phyloP scores from a whole-genome alignment of 148 eudicot genomes.

The Rheum nobile region DNA sequence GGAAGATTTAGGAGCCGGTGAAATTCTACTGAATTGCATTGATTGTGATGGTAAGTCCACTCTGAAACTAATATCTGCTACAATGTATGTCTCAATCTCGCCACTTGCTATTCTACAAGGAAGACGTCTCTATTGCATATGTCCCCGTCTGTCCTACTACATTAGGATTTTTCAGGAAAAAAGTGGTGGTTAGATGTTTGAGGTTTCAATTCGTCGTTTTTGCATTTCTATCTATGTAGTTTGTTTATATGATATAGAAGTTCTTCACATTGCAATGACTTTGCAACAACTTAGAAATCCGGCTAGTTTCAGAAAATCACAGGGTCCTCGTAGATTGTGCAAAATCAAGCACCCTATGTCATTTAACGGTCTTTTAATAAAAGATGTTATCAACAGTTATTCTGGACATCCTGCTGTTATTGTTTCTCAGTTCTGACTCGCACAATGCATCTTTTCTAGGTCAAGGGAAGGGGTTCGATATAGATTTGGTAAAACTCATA shows the following conservation, averaged over 20 bases:
- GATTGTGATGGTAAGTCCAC: constrained; percentile 76
- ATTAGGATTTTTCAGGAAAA: background rate
- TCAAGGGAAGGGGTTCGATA: constrained; percentile 92
- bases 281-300: too few relatives aligned
- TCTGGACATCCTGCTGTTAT: background rate
- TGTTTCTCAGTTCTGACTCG: background rate
- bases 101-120: background rate
- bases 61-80: background rate
- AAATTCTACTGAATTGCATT: constrained; percentile 88
- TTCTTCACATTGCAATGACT: background rate
- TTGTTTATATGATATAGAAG: background rate
- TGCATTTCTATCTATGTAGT: background rate
- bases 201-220: background rate
- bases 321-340: background rate
- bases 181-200: background rate
- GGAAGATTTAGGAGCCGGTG: constrained; percentile 96
- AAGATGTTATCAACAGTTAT: background rate
- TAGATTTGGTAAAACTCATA: constrained; percentile 63
- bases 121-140: background rate
- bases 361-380: background rate
- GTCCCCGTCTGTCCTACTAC: background rate
- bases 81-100: background rate
- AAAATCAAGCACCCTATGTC: background rate
- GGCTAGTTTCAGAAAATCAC: background rate
- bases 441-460: constrained; percentile 28